These are phyloP conservation scores for Trypanosoma platydactyli DNA, from an alignment of 208 protist genomes.

Conservation along the genomic window DNA sequence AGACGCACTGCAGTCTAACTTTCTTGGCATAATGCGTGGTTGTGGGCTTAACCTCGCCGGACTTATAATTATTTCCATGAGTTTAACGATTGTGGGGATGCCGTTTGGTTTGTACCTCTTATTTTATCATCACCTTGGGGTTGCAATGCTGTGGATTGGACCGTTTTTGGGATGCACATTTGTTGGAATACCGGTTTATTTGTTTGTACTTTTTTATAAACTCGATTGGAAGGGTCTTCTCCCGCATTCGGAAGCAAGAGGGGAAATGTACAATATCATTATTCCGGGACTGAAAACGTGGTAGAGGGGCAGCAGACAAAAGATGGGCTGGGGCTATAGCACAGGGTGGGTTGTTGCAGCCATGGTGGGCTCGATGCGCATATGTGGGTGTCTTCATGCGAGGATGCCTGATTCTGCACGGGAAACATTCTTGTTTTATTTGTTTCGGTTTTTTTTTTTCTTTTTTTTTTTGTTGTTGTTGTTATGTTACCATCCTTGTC, in stretches of 20 bases:
- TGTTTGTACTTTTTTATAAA: slow-evolving; percentile 11
- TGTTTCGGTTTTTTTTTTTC: no score
- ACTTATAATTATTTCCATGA: slow-evolving; percentile 18
- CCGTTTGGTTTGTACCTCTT: slow-evolving; percentile 21
- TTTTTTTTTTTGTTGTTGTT: no score
- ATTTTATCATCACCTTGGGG: slow-evolving; percentile 9
- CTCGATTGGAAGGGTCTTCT: slow-evolving; percentile 15
- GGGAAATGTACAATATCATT: not conserved
- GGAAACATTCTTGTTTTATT: no score
- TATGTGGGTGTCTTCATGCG: no score
- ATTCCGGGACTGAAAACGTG: no score
- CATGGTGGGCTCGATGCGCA: no score
- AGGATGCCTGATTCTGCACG: no score
- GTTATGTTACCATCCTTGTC: no score
- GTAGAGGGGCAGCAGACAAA: no score
- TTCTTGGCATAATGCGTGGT: slow-evolving; percentile 25
- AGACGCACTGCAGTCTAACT: slow-evolving; percentile 23
- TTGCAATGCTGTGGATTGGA: slow-evolving; percentile 22
- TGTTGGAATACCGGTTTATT: slow-evolving; percentile 20
- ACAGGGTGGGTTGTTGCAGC: no score
- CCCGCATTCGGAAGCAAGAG: slow-evolving; percentile 4
- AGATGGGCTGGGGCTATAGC: no score
- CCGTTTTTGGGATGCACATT: slow-evolving; percentile 9
- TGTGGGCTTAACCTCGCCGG: slow-evolving; percentile 19
- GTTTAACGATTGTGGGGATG: slow-evolving; percentile 16